Base-by-base conservation (phyloP, 208 protist genomes). In the Trypanosoma melophagium region DNA sequence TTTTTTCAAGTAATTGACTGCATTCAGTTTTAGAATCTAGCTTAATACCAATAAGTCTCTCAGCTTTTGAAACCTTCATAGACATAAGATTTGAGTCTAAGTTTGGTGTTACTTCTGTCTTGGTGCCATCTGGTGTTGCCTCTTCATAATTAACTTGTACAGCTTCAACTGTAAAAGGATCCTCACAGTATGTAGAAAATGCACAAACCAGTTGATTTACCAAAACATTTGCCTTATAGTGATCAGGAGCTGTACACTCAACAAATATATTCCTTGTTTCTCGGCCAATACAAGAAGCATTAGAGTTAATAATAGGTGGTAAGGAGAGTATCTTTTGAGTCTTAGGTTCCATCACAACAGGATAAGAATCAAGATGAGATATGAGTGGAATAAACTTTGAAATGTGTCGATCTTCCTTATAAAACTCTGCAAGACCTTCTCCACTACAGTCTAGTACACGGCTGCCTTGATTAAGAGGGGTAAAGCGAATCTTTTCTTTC, bases 281-380 rank as follows among this genome's bases (percentile, higher is more conserved):
- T 2, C 97, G 70, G 17, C 81, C 95, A 68, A 99, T 99, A 73
- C 98, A 96, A 8, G 98, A 99, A 74, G 96, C 94, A 56, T 97
- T 86, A 4, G 94, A 96, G 84, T 99, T 99, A 78, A 99, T 99
- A 62, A 99, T 99, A 22, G 99, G 99, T 61, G 99, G 99, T 22
- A 99, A 77, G 28, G 98, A 99, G 14, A 99, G 85, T 22, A 99
- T 90, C 4, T 84, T 59, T 17, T 71, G 10, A 21, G 74, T 72
- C 5, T 72, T 61, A 49, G 62, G 60, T 53, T 97, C 89, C 72
- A 87, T 74, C 38, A 98, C 80, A 38, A 96, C 79, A 22, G 95
- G 95, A 76, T 94, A 97, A n/a, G 72, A 60, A 8, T 76, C 75
- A 35, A 94, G 64, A 28, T 72, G 57, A 7, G 78, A 86, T 66